phyloP scores from a whole-genome alignment of 176 grass and related monocot genomes.

The Tillandsia fasciculata region DNA sequence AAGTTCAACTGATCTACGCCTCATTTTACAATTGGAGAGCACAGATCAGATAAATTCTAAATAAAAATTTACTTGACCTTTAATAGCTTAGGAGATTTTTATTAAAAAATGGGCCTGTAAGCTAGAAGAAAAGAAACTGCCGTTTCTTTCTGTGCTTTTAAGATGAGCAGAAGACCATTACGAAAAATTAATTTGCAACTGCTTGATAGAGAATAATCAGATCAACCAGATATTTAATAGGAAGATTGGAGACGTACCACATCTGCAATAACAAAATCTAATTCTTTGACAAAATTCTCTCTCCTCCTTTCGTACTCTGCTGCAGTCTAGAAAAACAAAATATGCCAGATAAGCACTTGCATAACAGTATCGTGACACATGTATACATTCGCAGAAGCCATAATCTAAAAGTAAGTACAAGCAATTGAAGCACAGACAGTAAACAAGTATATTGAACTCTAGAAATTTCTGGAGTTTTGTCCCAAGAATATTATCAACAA shows the following conservation, averaged over 20 bases:
- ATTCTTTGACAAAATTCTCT: constrained; percentile 73
- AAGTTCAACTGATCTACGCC: too few relatives aligned
- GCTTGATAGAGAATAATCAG: constrained; percentile 1
- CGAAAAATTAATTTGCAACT: neutral
- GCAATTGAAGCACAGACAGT: neutral
- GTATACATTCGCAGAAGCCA: neutral
- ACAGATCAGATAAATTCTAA: too few relatives aligned
- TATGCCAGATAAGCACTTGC: neutral
- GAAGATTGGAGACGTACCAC: constrained; percentile 47
- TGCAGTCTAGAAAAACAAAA: constrained; percentile 31
- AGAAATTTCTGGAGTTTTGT: neutral
- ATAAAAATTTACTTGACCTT: too few relatives aligned
- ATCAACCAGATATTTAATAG: neutral
- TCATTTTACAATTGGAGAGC: too few relatives aligned
- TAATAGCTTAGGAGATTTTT: too few relatives aligned
- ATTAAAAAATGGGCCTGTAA: too few relatives aligned
- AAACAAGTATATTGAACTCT: neutral
- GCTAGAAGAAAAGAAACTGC: too few relatives aligned
- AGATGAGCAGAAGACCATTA: too few relatives aligned
- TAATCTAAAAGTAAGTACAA: neutral
- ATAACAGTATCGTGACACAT: neutral
- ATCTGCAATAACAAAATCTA: constrained; percentile 81
- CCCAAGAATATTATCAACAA: neutral
- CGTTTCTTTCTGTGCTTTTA: too few relatives aligned
- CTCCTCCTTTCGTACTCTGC: constrained; percentile 67